Evolutionary conservation across 768 basidiomycete species (phyloP).

Genomic region (Suillus decipiens): DNA sequence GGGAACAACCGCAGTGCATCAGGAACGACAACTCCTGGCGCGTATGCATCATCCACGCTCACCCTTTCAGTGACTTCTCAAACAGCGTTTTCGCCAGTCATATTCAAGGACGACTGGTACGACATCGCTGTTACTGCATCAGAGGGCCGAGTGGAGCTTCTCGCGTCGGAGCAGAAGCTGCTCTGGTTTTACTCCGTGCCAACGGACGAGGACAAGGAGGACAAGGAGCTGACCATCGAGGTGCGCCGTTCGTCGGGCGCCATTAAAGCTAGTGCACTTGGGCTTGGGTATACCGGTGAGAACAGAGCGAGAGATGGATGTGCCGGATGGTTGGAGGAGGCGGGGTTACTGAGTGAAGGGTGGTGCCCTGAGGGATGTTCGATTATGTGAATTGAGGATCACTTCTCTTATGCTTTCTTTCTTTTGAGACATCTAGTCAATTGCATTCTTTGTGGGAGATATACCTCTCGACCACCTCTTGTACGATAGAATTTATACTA

Average conservation of each 20-base stretch:
- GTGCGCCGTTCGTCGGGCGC: conserved; percentile 44
- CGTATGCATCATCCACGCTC: conserved; percentile 18
- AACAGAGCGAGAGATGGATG: conserved; percentile 1
- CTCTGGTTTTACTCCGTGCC: conserved; percentile 50
- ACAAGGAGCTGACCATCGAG: conserved; percentile 39
- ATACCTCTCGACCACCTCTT: neutral
- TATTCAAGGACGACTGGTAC: conserved; percentile 30
- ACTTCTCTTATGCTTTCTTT: too few relatives aligned
- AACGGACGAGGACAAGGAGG: conserved; percentile 17
- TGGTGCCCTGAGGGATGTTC: conserved; percentile 21
- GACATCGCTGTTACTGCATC: conserved; percentile 46
- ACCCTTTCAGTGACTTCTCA: conserved; percentile 15
- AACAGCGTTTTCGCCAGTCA: conserved; percentile 7
- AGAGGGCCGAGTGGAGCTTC: conserved; percentile 48
- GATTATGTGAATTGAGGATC: conserved; percentile 21
- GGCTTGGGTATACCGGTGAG: neutral
- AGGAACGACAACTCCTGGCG: conserved; percentile 10
- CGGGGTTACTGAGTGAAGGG: conserved; percentile 11
- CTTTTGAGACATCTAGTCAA: neutral
- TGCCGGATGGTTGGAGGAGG: conserved; percentile 13
- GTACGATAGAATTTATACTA: neutral
- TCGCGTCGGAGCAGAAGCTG: conserved; percentile 52
- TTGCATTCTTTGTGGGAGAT: neutral
- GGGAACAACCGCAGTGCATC: neutral
- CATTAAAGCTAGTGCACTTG: conserved; percentile 23